Evolutionary conservation across 805 yeast genomes (phyloP).

Genomic region (Tanozyma kutaoensis): DNA sequence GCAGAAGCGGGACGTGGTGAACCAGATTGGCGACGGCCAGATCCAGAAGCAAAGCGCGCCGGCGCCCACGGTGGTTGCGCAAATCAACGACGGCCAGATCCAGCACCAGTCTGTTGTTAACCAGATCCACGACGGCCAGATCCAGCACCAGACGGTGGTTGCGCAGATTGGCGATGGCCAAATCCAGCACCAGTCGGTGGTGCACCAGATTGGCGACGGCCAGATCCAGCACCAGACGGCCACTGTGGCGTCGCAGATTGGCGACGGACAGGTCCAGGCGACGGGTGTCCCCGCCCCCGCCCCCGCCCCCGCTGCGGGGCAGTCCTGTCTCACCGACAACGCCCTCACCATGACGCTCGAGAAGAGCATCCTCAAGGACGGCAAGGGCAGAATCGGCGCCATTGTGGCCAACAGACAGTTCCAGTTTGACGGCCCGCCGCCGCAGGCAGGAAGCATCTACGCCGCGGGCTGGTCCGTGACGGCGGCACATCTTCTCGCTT

Average conservation of each 20-base stretch:
- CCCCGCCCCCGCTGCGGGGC: too few relatives aligned
- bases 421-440: slow-evolving; percentile 73
- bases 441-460: slow-evolving; percentile 38
- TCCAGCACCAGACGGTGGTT: slow-evolving; percentile 2
- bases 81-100: slow-evolving; percentile 8
- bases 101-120: slow-evolving; percentile 4
- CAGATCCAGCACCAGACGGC: slow-evolving; percentile 9
- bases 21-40: slow-evolving; percentile 54
- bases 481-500: slow-evolving; percentile 18
- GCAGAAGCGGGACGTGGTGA: slow-evolving; percentile 22
- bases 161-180: slow-evolving; percentile 3
- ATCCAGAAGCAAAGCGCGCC: slow-evolving; percentile 30
- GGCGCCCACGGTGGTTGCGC: slow-evolving; percentile 14
- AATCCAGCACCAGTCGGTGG: slow-evolving; percentile 3
- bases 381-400: slow-evolving; percentile 57
- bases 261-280: slow-evolving; percentile 31
- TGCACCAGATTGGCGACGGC: slow-evolving; percentile 6
- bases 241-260: slow-evolving; percentile 30
- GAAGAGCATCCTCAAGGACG: slow-evolving; percentile 39
- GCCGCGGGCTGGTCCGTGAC: slow-evolving; percentile 15
- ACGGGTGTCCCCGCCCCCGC: slow-evolving; percentile 2
- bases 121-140: slow-evolving; percentile 9
- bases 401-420: slow-evolving; percentile 75
- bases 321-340: slow-evolving; percentile 10
- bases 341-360: slow-evolving; percentile 44